Percentiles rank a stretch among this genome's conserved stretches.
Evolutionary conservation across 257 asterid species (phyloP).

Genomic region (Rauvolfia tetraphylla): DNA sequence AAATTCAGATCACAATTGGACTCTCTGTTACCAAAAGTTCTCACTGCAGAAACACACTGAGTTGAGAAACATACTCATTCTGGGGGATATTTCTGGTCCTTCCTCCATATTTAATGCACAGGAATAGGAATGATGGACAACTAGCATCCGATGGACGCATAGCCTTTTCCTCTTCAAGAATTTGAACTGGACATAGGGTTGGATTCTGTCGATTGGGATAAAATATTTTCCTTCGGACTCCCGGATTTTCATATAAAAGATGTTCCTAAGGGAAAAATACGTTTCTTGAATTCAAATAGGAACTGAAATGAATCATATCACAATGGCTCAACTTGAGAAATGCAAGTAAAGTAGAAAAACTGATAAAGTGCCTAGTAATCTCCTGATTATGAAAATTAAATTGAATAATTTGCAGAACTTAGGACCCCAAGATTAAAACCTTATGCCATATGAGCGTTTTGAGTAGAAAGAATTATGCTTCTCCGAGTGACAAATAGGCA

Average conservation of each 20-base stretch:
- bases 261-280: conserved; percentile 18
- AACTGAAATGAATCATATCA: neutral
- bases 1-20: neutral
- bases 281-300: neutral
- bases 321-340: neutral
- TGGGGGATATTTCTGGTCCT: conserved; percentile 35
- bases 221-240: conserved; percentile 26
- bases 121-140: conserved; percentile 29
- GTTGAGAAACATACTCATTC: conserved; percentile 16
- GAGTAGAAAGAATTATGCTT: neutral
- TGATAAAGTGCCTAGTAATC: neutral
- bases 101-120: conserved; percentile 37
- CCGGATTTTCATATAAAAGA: conserved; percentile 25
- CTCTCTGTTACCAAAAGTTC: neutral
- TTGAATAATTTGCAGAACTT: neutral
- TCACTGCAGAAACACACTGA: neutral
- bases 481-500: neutral
- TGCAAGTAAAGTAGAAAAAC: neutral
- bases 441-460: neutral
- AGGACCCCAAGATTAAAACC: neutral
- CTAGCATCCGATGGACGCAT: conserved; percentile 29
- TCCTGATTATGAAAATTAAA: neutral
- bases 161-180: conserved; percentile 31
- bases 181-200: conserved; percentile 28
- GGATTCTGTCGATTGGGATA: conserved; percentile 27